A percentile compares a stretch with the other conserved stretches of the same genome.
Conservation (phyloP, 2,329 filamentous ascomycete genomes). For the Pseudocercospora cruenta region DNA sequence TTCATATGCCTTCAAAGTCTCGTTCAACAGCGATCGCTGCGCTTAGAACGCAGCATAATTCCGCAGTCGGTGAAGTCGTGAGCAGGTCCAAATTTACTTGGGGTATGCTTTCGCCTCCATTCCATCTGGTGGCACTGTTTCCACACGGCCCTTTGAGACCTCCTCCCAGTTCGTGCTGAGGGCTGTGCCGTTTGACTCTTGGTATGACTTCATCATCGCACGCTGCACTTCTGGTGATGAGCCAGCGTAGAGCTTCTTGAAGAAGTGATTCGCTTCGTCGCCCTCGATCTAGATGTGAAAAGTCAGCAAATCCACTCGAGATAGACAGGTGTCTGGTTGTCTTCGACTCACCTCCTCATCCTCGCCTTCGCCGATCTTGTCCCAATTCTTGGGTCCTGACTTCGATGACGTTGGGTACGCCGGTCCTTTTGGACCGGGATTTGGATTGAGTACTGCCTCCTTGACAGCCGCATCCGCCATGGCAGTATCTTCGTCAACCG, state of each 20-base stretch:
- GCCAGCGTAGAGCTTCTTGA: slow-evolving; percentile 82
- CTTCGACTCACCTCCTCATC: slow-evolving; percentile 49
- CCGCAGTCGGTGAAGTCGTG: neutral
- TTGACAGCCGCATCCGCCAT: slow-evolving; percentile 21
- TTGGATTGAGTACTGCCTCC: slow-evolving; percentile 24
- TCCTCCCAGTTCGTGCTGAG: slow-evolving; percentile 91
- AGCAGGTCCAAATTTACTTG: slow-evolving; percentile 35
- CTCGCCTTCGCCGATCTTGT: slow-evolving; percentile 65
- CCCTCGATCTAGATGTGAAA: slow-evolving; percentile 43
- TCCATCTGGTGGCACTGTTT: slow-evolving; percentile 74
- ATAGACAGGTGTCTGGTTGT: no score
- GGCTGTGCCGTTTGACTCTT: slow-evolving; percentile 89
- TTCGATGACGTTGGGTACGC: slow-evolving; percentile 86
- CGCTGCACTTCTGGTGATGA: slow-evolving; percentile 79
- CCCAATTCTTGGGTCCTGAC: slow-evolving; percentile 87
- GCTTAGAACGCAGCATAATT: neutral
- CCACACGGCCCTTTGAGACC: slow-evolving; percentile 72
- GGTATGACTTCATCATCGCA: slow-evolving; percentile 97
- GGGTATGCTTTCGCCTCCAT: slow-evolving; percentile 75
- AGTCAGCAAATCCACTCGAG: neutral
- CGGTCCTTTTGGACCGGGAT: slow-evolving; percentile 47
- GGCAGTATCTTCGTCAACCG: neutral
- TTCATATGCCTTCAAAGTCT: neutral
- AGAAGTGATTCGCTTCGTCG: slow-evolving; percentile 77
- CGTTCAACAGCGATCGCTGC: neutral